Evolutionary conservation across 2,329 filamentous ascomycete genomes (phyloP), one percentile per base, ranked within the genome.

Genomic region (Colletotrichum sp.): DNA sequence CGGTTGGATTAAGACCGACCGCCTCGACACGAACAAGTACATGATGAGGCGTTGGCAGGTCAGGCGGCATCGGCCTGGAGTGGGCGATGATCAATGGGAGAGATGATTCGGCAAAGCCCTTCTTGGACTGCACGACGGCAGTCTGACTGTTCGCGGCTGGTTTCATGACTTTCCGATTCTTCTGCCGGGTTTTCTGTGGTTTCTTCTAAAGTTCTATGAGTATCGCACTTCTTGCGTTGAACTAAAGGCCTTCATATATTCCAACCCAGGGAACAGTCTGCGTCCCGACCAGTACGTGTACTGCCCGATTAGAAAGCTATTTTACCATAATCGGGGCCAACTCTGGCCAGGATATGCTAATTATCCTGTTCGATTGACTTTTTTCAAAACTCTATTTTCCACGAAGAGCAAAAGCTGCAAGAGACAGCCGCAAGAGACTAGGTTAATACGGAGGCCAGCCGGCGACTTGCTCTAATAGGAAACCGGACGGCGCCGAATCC

Each of bases 21-120:
- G 81, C 80, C 6, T 76, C 26, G 4, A 80, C 78, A 6, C 77
- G 77, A 6, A 79, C 72, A 13, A 78, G 52, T 24, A 55, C 48
- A 24, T 55, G 48, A 24, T 55, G n/a, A 21, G 16, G 18, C 48
- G 67, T 36, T 32, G 60, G 60, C 26, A 63, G 60, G 28, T 61
- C 57, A 24, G 60, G 28, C 32, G 60, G 60, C 60, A 39, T n/a
- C 10, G 60, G 60, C 28, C 28, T 61, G 26, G 24, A 30, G 24
- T 61, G 57, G 21, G 26, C 57, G 57, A 61, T 28, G 57, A 34
- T 32, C 57, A 28, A 10, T 48, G 15, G 57, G 28, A 28, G 57
- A 15, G 24, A 24, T 13, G 57, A 61, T 61, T 61, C 7, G 7
- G n/a, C 7, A 16, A 28, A 18, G n/a, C n/a, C 26, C 16, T n/a